Evolutionary conservation across 1,139 yeast genomes (phyloP), one percentile per base, ranked within the genome.

Genomic region (Pichia sp.): DNA sequence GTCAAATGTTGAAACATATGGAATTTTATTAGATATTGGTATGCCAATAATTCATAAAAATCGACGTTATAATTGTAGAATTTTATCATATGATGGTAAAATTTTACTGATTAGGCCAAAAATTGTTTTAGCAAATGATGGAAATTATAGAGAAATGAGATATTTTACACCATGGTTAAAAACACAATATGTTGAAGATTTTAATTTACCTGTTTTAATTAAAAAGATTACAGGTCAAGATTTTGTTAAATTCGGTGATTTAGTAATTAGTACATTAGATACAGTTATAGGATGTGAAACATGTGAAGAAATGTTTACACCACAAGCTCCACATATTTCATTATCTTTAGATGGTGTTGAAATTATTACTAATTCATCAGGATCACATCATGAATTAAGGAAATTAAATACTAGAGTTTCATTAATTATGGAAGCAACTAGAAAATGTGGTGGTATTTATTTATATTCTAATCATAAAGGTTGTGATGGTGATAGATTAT

Each of bases 81-180:
- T 91, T 36, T 67, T 91, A 41, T 83, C 95, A 2, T 76, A 77
- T 59, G 78, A 88, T 63, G 88, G 91, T 20, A 68, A 76, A 57
- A 83, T 91, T 43, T 65, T 89, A 38, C 69, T 89, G 52, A 91
- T 91, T 51, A 76, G 97, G 56, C 99, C 99, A 21, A 91, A 91
- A 59, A 61, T 91, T 35, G 81, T 86, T 74, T 71, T 93, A 41
- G 97, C 97, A 18, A 93, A 91, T 60, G 98, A 91, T 65, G 99
- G 99, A 1, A 91, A 91, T 59, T 91, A 93, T 65, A 74, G 98
- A 40, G 99, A 91, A 62, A 89, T 91, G 97, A 74, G 99, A 52
- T 88, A 80, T 61, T 91, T 91, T 61, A 86, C 95, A 1, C 95
- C 97, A 13, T 91, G 98, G 98, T 71, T 77, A 54, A 74, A 84